A percentile compares a stretch with the other conserved stretches of the same genome.
Evolutionary conservation across 2,329 filamentous ascomycete genomes (phyloP).

Genomic region (Botrytis aclada): DNA sequence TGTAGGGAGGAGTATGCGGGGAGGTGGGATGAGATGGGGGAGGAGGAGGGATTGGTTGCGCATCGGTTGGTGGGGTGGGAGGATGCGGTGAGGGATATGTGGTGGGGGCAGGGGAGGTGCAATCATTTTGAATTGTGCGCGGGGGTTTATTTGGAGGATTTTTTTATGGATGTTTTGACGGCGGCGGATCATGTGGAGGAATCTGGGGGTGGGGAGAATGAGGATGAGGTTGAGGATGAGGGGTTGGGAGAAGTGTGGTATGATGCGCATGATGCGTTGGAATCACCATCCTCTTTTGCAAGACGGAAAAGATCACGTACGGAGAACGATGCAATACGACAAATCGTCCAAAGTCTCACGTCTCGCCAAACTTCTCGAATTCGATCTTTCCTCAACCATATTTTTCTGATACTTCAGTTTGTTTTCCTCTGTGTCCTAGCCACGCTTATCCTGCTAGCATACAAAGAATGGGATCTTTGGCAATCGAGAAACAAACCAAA

Average conservation of each 20-base stretch:
- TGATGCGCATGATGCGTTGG: neutral
- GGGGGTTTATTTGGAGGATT: constrained; percentile 5
- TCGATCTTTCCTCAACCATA: constrained; percentile 6
- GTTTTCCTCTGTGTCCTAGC: neutral
- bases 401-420: constrained; percentile 5
- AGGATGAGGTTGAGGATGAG: neutral
- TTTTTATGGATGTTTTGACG: constrained; percentile 13
- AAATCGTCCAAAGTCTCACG: neutral
- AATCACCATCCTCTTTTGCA: neutral
- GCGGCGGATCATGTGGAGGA: neutral
- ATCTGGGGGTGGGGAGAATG: neutral
- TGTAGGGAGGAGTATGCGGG: constrained; percentile 11
- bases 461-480: constrained; percentile 1
- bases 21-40: constrained; percentile 17
- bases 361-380: neutral
- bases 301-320: neutral
- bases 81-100: constrained; percentile 8
- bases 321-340: neutral
- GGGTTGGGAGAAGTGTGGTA: neutral
- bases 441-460: neutral
- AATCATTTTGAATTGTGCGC: constrained; percentile 9
- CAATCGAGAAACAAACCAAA: neutral
- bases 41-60: neutral
- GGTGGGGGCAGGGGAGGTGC: constrained; percentile 5
- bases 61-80: constrained; percentile 16